Conservation (phyloP, 1,284 basidiomycete species). For the Singerocomus rubriflavus region DNA sequence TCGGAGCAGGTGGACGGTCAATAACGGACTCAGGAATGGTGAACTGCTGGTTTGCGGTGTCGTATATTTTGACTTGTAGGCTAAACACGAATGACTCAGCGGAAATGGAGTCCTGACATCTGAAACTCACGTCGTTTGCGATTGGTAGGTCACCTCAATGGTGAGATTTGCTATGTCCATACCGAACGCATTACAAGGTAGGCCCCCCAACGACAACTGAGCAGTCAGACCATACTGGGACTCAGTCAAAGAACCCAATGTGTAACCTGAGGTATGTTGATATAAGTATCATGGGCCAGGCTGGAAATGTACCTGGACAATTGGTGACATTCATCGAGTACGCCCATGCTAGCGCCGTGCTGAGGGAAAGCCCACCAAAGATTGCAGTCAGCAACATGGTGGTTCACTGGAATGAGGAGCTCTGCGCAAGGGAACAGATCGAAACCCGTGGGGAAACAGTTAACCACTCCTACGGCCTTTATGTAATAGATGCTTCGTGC, state of each 20-base stretch:
- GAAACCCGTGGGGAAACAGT: no score
- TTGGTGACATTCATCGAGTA: conserved; percentile 28
- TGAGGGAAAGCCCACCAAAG: conserved; percentile 21
- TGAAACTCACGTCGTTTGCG: conserved; percentile 38
- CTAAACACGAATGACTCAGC: conserved; percentile 32
- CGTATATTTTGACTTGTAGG: conserved; percentile 76
- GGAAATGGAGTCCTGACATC: not conserved
- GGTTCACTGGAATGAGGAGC: no score
- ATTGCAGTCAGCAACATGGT: conserved; percentile 18
- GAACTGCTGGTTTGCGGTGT: conserved; percentile 64
- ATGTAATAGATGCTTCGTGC: no score
- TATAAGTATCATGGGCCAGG: not conserved
- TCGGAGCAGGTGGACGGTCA: conserved; percentile 41
- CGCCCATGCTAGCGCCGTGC: conserved; percentile 12
- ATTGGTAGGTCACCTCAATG: conserved; percentile 66
- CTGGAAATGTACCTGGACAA: conserved; percentile 26
- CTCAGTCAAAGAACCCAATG: conserved; percentile 43
- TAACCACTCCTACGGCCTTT: no score
- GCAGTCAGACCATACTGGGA: conserved; percentile 53
- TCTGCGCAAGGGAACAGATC: no score
- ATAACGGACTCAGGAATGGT: conserved; percentile 62
- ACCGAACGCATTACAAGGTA: conserved; percentile 71
- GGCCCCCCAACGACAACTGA: conserved; percentile 53
- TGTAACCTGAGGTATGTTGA: conserved; percentile 45
- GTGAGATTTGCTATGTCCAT: conserved; percentile 61